phyloP scores from a whole-genome alignment of 768 basidiomycete genomes.

The Rhodotorula sphaerocarpa region DNA sequence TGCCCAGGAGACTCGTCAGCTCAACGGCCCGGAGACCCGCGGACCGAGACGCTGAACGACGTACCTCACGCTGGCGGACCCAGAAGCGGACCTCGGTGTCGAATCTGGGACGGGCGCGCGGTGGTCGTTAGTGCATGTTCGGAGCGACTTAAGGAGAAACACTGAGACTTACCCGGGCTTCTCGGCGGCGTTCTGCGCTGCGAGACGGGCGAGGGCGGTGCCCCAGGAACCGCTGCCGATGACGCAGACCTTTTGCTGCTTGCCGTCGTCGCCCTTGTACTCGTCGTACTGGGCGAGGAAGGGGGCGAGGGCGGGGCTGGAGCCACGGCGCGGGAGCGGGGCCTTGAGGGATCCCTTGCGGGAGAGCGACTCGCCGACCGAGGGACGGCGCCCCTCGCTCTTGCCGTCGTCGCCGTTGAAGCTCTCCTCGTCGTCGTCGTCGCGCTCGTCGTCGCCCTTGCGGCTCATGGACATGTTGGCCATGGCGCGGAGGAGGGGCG shows the following conservation, averaged over 20 bases:
- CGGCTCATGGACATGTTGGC: constrained; percentile 28
- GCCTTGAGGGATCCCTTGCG: constrained; percentile 35
- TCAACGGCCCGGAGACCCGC: neutral
- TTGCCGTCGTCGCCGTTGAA: constrained; percentile 1
- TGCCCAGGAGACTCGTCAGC: too few relatives aligned
- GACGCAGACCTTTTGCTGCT: constrained; percentile 28
- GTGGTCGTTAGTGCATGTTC: neutral
- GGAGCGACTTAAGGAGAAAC: too few relatives aligned
- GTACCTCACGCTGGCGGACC: constrained; percentile 35
- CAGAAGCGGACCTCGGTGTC: constrained; percentile 35
- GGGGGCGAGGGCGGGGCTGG: constrained; percentile 27
- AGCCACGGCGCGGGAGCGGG: constrained; percentile 18
- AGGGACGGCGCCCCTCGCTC: constrained; percentile 12
- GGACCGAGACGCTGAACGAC: neutral
- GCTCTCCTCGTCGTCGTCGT: neutral
- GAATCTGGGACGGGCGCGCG: neutral
- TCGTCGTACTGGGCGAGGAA: constrained; percentile 36
- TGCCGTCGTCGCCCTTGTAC: constrained; percentile 20
- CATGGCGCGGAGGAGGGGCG: constrained; percentile 32
- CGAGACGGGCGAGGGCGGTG: constrained; percentile 33
- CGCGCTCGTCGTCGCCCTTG: neutral
- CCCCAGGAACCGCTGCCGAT: constrained; percentile 34
- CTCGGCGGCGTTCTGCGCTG: constrained; percentile 30
- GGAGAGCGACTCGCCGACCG: constrained; percentile 15
- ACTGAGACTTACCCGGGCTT: constrained; percentile 20